A percentile compares a stretch with the other conserved stretches of the same genome.
Evolutionary conservation across 2,329 filamentous ascomycete genomes (phyloP).

Genomic region (Pseudogymnoascus sp.): DNA sequence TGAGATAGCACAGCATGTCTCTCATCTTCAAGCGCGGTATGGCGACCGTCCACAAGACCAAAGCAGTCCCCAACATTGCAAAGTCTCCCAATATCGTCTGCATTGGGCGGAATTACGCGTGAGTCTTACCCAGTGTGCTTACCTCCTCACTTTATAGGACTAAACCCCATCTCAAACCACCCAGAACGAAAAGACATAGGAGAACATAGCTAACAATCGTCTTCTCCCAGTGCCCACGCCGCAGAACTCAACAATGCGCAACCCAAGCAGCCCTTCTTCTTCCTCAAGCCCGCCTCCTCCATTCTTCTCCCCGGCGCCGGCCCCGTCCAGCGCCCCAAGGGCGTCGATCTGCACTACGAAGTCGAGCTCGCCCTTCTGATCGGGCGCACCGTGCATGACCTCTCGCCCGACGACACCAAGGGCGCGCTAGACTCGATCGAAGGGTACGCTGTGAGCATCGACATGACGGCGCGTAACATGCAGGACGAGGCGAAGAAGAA

Average conservation of each 20-base stretch:
- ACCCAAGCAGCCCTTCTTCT: conserved; percentile 97
- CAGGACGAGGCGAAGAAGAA: conserved; percentile 97
- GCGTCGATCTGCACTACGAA: conserved; percentile 86
- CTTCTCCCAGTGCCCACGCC: conserved; percentile 67
- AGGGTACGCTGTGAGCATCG: conserved; percentile 87
- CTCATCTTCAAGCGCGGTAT: conserved; percentile 18
- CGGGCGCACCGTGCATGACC: conserved; percentile 68
- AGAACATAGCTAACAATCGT: conserved; percentile 9
- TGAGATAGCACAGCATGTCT: conserved; percentile 1
- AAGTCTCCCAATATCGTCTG: conserved; percentile 50
- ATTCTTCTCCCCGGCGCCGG: conserved; percentile 73
- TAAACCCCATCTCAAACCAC: too few relatives aligned
- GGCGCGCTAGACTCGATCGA: conserved; percentile 76
- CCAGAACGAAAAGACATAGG: not conserved
- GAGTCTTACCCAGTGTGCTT: conserved; percentile 31
- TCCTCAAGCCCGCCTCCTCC: conserved; percentile 86
- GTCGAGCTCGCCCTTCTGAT: conserved; percentile 89
- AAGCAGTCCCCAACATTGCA: conserved; percentile 33
- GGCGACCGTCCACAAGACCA: conserved; percentile 31
- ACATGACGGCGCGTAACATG: conserved; percentile 93
- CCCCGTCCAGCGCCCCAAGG: conserved; percentile 71
- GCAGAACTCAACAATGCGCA: conserved; percentile 78
- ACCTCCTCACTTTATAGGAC: not conserved
- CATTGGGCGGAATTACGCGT: conserved; percentile 96
- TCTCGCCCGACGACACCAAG: conserved; percentile 59